Conservation (phyloP, 2,329 filamentous ascomycete genomes). For the Fusarium lyarnte region DNA sequence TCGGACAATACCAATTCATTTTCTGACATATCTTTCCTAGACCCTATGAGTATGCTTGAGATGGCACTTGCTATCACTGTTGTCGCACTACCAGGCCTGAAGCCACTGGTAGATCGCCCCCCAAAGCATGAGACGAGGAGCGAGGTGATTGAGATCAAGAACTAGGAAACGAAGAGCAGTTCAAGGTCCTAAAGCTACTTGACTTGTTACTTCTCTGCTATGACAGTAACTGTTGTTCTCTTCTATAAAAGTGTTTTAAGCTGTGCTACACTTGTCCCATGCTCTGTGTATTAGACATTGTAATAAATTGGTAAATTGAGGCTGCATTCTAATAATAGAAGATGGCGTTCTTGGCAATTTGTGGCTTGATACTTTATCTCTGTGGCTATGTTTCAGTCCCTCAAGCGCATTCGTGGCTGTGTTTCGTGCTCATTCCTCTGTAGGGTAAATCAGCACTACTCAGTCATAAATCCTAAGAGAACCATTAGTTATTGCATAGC, state of each 20-base stretch:
- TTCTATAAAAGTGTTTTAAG: background rate
- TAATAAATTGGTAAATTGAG: background rate
- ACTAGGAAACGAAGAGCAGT: background rate
- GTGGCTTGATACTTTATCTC: background rate
- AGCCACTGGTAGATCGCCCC: constrained; percentile 23
- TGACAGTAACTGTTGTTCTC: background rate
- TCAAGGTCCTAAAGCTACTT: too few species aligned
- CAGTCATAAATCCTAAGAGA: too few species aligned
- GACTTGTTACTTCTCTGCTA: fast-evolving
- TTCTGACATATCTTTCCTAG: background rate
- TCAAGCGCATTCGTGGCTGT: background rate
- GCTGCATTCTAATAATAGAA: background rate
- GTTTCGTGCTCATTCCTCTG: too few species aligned
- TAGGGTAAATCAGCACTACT: background rate
- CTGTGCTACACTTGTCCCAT: background rate
- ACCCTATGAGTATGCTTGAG: constrained; percentile 38
- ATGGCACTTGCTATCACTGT: constrained; percentile 32
- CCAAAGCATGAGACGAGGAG: constrained; percentile 1
- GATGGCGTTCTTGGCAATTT: background rate
- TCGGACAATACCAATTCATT: fast-evolving
- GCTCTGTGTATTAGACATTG: background rate
- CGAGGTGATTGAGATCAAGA: constrained; percentile 15
- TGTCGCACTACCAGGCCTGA: constrained; percentile 35
- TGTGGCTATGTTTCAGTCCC: background rate
- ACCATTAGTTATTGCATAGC: too few species aligned